These are phyloP conservation scores for Raphidocelis subcapitata DNA, from an alignment of 139 green algal genomes.

Conservation along the genomic window DNA sequence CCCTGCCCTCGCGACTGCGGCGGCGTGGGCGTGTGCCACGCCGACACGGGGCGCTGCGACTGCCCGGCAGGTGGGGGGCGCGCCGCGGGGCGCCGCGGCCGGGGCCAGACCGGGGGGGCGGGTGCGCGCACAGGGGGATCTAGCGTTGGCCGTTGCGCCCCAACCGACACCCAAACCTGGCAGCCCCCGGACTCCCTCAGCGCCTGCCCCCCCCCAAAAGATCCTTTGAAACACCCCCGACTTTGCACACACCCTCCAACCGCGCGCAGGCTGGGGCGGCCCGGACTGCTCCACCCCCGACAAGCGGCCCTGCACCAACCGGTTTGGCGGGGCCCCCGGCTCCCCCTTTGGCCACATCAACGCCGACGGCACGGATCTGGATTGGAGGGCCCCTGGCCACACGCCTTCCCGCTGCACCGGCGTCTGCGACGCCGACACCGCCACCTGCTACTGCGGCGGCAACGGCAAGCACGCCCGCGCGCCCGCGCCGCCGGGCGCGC, in stretches of 20 bases:
- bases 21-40: conserved; percentile 49
- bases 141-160: background rate
- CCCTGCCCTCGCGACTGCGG: conserved; percentile 43
- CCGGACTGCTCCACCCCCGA: conserved; percentile 37
- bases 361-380: too few relatives aligned
- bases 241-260: background rate
- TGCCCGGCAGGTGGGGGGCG: conserved; percentile 41
- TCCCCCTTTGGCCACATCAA: background rate
- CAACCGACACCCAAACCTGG: too few relatives aligned
- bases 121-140: background rate
- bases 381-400: too few relatives aligned
- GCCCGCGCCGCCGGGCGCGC: conserved; percentile 27
- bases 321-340: conserved; percentile 12
- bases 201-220: too few relatives aligned
- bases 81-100: background rate
- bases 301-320: conserved; percentile 56
- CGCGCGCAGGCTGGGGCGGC: conserved; percentile 54
- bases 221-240: too few relatives aligned
- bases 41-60: conserved; percentile 48
- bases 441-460: conserved; percentile 55
- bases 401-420: conserved; percentile 26
- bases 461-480: conserved; percentile 36
- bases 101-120: background rate
- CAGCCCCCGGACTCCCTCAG: too few relatives aligned
- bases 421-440: conserved; percentile 51